Base-by-base conservation (phyloP, 176 grass and related monocot genomes). In the Oryza longistaminata region DNA sequence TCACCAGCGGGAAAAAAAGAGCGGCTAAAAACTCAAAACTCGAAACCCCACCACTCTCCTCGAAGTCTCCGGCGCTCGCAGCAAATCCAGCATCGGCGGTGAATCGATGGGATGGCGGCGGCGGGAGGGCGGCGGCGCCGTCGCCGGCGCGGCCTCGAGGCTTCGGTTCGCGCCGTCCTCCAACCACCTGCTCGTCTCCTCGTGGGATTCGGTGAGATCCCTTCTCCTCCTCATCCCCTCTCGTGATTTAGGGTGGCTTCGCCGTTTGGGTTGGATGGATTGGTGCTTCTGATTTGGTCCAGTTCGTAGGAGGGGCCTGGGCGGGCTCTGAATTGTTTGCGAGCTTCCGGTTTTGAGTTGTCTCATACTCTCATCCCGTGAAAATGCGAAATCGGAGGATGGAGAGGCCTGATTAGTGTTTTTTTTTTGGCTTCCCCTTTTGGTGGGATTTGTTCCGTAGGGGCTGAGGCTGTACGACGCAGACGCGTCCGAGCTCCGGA, bases 131-230 rank as follows among this genome's bases (percentile, higher is more conserved):
- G 79, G 73, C 69, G 58, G 58, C 58, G 21, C 58, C 58, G 58
- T 62, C 58, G 60, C 52, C 31, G 91, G 92, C 17, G 91, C 88
- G 39, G 89, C 75, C 60, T 93, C 91, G 22, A 86, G 88, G 77
- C 65, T 91, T 9, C 88, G 88, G 3, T 96, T 96, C 52, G 88
- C 93, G 15, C 91, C 91, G 19, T 78, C 48, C 53, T 93, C 88
- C 46, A 96, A 91, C 64, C 89, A 91, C 62, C 43, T 96, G 62
- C 42, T 93, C 33, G 83, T 91, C 31, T 91, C 93, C 43, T 92
- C 83, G 1, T 94, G 89, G 92, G 86, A 87, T 48, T 88, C 86
- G 71, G 89, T 94, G 68, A 87, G 92, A 64, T 42, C 7, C 5
- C 35, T 49, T 16, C 31, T 68, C 1, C 5, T 58, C 14, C 31